Percentiles rank a stretch among this genome's conserved stretches.
Evolutionary conservation across 306 rosid species (phyloP).

Genomic region (Prunus fruticosa): DNA sequence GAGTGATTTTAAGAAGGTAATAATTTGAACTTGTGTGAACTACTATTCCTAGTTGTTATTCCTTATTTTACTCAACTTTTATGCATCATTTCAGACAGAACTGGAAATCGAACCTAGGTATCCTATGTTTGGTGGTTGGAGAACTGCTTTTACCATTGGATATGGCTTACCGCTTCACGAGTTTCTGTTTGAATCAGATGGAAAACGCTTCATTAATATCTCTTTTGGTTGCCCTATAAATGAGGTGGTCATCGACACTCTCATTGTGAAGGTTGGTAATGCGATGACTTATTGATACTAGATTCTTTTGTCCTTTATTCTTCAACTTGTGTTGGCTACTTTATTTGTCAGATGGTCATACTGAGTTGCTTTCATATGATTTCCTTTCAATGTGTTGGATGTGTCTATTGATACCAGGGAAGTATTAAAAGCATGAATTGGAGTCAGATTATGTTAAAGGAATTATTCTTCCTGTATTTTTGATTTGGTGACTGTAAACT

Average conservation of each 20-base stretch:
- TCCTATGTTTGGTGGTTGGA: conserved; percentile 99
- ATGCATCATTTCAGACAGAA: conserved; percentile 53
- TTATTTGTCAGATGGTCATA: not conserved
- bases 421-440: conserved; percentile 16
- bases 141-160: conserved; percentile 85
- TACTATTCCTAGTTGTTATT: not conserved
- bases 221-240: conserved; percentile 76
- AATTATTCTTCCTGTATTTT: not conserved
- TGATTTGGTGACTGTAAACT: conserved; percentile 24
- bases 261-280: conserved; percentile 66
- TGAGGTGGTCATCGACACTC: conserved; percentile 76
- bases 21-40: not conserved
- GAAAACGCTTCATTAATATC: conserved; percentile 73
- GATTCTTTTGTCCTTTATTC: not conserved
- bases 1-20: conserved; percentile 90
- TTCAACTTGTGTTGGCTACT: not conserved
- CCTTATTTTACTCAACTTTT: conserved; percentile 22
- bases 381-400: not conserved
- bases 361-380: not conserved
- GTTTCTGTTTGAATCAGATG: conserved; percentile 69
- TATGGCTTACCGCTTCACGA: conserved; percentile 88
- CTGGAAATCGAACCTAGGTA: conserved; percentile 92
- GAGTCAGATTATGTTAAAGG: conserved; percentile 9
- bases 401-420: not conserved
- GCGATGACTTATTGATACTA: conserved; percentile 7